Evolutionary conservation across 257 asterid genomes (phyloP), one percentile per base, ranked within the genome.

Genomic region (Coffea eugenioides): DNA sequence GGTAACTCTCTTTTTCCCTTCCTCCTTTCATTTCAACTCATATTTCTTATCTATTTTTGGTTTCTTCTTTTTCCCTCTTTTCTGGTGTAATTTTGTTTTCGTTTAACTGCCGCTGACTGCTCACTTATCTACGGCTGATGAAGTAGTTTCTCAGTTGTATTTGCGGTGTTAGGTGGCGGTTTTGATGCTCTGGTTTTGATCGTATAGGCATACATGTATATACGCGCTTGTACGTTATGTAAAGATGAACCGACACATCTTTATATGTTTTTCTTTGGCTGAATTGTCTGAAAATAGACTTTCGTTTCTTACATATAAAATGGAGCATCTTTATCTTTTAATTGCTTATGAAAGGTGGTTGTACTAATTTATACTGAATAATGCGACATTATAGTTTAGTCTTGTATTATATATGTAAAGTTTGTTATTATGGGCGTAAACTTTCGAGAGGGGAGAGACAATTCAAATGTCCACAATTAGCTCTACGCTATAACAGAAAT

Each of bases 1-100:
- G 92, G 97, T 90, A 86, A 74, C 52, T 0, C 67, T 80, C 54
- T 81, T 54, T 52, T 14, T 4, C 20, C 20, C 12, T 4, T 2
- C 1, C 31, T 61, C 45, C 21, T 48, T 21, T 34, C 31, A 25
- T 41, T 34, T 41, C 18, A 8, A 27, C 8, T 25, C 16, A 14
- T 36, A 4, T 31, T 56, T 65, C n/a, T 11, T 45, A 6, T 49
- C 41, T 82, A 43, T 34, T 10, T 36, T 20, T 51, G 64, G 11
- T 27, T 69, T 75, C 21, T 3, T 2, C 31, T 31, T 31, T 21
- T 69, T 23, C 14, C 18, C 61, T 67, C 13, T 46, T 1, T 34
- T 23, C 27, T 34, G 11, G 5, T 39, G 5, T 64, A 9, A 43
- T 3, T 45, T 0, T 39, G 12, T 11, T n/a, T 6, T 15, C 15